Evolutionary conservation across 148 eudicot species (phyloP), one percentile per base, ranked within the genome.

Genomic region (Tetragonia tetragonoides): DNA sequence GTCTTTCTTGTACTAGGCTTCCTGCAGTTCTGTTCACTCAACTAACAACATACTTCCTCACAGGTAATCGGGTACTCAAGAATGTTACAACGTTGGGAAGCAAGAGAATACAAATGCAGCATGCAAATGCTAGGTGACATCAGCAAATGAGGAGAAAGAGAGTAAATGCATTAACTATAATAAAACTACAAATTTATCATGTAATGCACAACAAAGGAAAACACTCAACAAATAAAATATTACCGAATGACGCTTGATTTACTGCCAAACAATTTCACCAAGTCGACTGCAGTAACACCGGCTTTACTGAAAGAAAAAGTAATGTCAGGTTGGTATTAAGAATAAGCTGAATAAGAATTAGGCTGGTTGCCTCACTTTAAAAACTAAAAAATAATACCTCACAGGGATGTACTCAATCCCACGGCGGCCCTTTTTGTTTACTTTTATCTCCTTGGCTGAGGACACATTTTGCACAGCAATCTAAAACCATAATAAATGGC

Each of bases 181-280:
- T 53, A 37, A 53, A 59, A 57, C 37, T 69, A n/a, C 37, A 53
- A 39, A 38, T 10, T 61, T 61, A 47, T 34, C 47, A 68, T 46
- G 41, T 60, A 54, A 38, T 5, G 24, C 46, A 34, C 28, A 3
- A n/a, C 62, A 69, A 67, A 20, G 15, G 51, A 38, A 68, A 59
- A 1, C 20, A 9, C 10, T 42, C 12, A 60, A 69, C 23, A 15
- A 18, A 12, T 23, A 17, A 28, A 75, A 67, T 61, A 81, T 83
- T 88, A 93, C 99, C 97, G 85, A 40, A 95, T 79, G 46, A 91
- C 97, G 81, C 97, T 95, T 57, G 97, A 88, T 84, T 88, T 93
- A 81, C 85, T 84, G 51, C 99, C 97, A 87, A 93, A 95, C 79
- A 87, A 76, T 86, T 95, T 95, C 85, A 88, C 87, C 85, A 93